A percentile compares a stretch with the other conserved stretches of the same genome.
Evolutionary conservation across 257 asterid genomes (phyloP).

Genomic region (Perilla frutescens): DNA sequence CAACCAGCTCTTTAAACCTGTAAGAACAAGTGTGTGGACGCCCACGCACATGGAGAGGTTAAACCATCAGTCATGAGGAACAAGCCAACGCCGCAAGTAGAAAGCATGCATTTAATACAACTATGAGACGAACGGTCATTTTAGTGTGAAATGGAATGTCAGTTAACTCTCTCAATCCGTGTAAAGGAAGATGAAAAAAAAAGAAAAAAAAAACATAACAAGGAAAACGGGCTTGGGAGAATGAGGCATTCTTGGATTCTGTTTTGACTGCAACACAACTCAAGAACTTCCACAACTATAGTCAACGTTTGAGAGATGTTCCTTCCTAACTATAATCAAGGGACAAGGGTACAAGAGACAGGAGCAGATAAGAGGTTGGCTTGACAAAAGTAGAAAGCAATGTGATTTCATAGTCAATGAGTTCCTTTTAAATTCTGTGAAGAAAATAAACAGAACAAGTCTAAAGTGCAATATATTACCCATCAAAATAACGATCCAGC

Average conservation of each 20-base stretch:
- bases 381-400: background rate
- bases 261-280: too few species aligned
- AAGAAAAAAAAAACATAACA: background rate
- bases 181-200: conserved; percentile 15
- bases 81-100: conserved; percentile 16
- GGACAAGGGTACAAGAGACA: background rate
- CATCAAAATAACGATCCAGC: conserved; percentile 95
- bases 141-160: background rate
- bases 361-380: conserved; percentile 11
- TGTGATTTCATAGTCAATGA: background rate
- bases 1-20: conserved; percentile 98
- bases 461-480: conserved; percentile 53
- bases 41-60: background rate
- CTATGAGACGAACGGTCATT: background rate
- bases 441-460: conserved; percentile 1
- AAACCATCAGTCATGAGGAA: conserved; percentile 30
- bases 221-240: conserved; percentile 9
- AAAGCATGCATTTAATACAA: conserved; percentile 1
- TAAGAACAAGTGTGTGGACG: background rate
- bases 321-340: conserved; percentile 16
- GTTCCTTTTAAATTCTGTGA: background rate
- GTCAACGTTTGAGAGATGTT: background rate
- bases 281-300: too few species aligned
- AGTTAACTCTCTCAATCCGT: background rate
- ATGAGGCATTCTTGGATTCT: background rate